Base-by-base conservation (phyloP, 495 filamentous ascomycete genomes). In the Hypoxylon crocopeplum region DNA sequence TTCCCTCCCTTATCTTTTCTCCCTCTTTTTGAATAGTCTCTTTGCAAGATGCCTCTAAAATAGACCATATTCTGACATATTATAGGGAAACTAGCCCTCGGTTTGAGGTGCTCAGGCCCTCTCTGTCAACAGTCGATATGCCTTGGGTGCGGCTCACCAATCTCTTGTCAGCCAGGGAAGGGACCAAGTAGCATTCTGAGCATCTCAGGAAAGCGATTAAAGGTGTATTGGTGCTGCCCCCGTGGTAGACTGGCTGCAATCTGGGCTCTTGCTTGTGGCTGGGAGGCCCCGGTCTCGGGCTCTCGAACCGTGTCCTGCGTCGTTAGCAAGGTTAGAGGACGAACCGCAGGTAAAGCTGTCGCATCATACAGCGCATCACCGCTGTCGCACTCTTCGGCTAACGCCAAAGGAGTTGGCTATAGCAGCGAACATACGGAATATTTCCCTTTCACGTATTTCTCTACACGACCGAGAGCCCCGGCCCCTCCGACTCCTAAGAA, bases 261-360 rank as follows among this genome's bases (percentile, higher is more conserved):
- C 13, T 75, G 71, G 47, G 66, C 65, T 15, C 52, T 76, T 0
- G 62, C 68, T 13, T 75, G 72, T 20, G 75, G 73, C 10, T 49
- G 54, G 40, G 47, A 68, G 15, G 16, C 27, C 0, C 30, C 47
- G 5, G 29, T 11, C 13, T 19, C 32, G 15, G 63, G 54, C 5
- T 27, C 44, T 12, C 38, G 41, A 30, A 1, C 21, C 7, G 17
- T 21, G 16, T 51, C 57, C 13, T 17, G 19, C 40, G 19, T 36
- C 5, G 24, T 61, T 10, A 38, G n/a, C 44, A 62, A 40, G 48
- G 50, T 38, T 30, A 39, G 39, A 27, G 42, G 36, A 36, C 16
- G 38, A 6, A 61, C 30, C 10, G 58, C 48, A 5, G 16, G 20
- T 21, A 59, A 21, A 17, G 8, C 5, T 11, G 10, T 21, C 12